These are phyloP conservation scores for Quercus aquifolioides DNA, from an alignment of 306 rosid genomes.

Conservation along the genomic window DNA sequence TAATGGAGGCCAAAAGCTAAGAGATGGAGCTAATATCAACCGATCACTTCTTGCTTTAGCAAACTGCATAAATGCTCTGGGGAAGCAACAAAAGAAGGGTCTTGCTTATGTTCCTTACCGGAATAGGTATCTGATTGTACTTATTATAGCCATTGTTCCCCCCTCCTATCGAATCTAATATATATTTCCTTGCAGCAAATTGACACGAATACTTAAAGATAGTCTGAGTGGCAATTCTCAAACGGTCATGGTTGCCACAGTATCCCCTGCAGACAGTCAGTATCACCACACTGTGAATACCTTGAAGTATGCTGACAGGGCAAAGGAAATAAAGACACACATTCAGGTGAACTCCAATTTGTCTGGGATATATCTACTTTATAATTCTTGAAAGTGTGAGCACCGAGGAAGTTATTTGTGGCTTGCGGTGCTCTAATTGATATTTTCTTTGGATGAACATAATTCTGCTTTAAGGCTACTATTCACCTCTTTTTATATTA, in stretches of 20 bases:
- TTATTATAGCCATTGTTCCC: conserved; percentile 1
- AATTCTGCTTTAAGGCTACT: neutral
- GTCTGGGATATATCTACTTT: neutral
- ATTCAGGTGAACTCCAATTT: conserved; percentile 43
- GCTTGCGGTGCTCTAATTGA: neutral
- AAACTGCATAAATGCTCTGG: conserved; percentile 65
- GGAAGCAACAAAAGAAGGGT: conserved; percentile 64
- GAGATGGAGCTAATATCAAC: conserved; percentile 70
- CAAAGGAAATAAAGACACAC: conserved; percentile 67
- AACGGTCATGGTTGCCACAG: conserved; percentile 62
- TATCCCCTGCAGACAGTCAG: conserved; percentile 49
- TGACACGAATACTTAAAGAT: conserved; percentile 65
- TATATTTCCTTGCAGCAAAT: conserved; percentile 43
- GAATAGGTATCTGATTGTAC: conserved; percentile 41
- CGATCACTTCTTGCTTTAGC: conserved; percentile 71
- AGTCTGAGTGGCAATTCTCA: conserved; percentile 70
- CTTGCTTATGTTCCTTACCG: conserved; percentile 70
- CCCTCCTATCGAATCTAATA: conserved; percentile 18
- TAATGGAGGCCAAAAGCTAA: conserved; percentile 52
- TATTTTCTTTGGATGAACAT: neutral
- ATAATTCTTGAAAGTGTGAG: neutral
- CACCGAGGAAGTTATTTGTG: neutral
- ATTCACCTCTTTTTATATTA: neutral
- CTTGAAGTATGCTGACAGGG: conserved; percentile 66
- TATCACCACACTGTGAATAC: conserved; percentile 64